phyloP scores from a whole-genome alignment of 345 rosid species.

The Passiflora organensis region DNA sequence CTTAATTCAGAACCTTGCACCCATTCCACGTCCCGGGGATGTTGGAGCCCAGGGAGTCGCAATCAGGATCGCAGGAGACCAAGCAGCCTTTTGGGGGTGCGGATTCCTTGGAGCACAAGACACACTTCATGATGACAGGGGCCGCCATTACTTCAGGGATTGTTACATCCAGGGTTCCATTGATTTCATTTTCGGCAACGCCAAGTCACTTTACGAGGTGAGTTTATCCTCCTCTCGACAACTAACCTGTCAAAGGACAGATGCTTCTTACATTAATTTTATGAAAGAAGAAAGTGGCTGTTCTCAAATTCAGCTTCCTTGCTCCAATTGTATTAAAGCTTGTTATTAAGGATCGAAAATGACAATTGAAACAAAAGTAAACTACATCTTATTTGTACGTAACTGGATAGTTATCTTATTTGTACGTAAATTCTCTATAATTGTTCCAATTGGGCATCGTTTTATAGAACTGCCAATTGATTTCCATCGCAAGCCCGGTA shows the following conservation, averaged over 20 bases:
- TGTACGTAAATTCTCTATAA: too few relatives aligned
- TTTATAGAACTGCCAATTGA: slow-evolving; percentile 55
- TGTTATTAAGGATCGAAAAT: too few relatives aligned
- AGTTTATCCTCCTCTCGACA: too few relatives aligned
- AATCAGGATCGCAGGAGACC: slow-evolving; percentile 63
- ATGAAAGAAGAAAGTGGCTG: too few relatives aligned
- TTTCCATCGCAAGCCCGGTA: slow-evolving; percentile 74
- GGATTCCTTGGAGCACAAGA: slow-evolving; percentile 98
- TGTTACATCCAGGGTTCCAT: slow-evolving; percentile 95
- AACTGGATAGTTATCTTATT: too few relatives aligned
- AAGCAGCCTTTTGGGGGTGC: slow-evolving; percentile 69
- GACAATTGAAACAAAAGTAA: too few relatives aligned
- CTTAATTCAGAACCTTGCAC: slow-evolving; percentile 81
- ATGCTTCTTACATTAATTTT: too few relatives aligned
- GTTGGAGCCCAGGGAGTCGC: slow-evolving; percentile 86
- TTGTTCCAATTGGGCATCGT: too few relatives aligned
- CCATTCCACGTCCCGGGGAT: slow-evolving; percentile 74
- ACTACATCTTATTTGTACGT: too few relatives aligned
- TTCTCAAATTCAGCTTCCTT: too few relatives aligned
- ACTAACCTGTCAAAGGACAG: too few relatives aligned
- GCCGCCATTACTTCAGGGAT: slow-evolving; percentile 86
- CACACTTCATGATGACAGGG: slow-evolving; percentile 83
- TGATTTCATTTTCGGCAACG: slow-evolving; percentile 87
- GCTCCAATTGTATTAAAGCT: too few relatives aligned
- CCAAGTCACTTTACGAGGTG: slow-evolving; percentile 72